Evolutionary conservation across 148 eudicot genomes (phyloP).

Genomic region (Gaultheria prostrata): DNA sequence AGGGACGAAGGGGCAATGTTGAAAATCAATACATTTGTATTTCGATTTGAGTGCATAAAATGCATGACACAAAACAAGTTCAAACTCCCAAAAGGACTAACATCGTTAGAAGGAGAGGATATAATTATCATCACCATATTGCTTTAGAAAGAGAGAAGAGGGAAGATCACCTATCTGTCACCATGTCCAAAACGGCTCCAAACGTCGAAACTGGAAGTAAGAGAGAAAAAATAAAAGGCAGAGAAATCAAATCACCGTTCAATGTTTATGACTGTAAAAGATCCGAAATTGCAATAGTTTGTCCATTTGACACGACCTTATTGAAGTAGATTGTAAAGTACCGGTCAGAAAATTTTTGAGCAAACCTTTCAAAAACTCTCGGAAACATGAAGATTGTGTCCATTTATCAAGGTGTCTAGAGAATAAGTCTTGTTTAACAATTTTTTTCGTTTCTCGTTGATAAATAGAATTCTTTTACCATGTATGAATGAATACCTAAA

Average conservation of each 20-base stretch:
- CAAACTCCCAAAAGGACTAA: background rate
- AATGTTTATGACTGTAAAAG: background rate
- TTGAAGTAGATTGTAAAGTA: background rate
- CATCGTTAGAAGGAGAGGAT: background rate
- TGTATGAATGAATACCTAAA: background rate
- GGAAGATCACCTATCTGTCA: slow-evolving; percentile 68
- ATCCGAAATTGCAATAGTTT: background rate
- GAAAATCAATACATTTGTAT: background rate
- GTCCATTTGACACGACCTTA: background rate
- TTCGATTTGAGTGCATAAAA: background rate
- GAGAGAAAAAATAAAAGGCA: slow-evolving; percentile 12
- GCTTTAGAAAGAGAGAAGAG: background rate
- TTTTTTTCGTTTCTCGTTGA: background rate
- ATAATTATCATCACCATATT: background rate
- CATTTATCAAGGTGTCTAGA: background rate
- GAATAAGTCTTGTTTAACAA: background rate
- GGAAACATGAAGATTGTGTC: background rate
- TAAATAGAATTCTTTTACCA: background rate
- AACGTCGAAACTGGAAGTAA: slow-evolving; percentile 65
- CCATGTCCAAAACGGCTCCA: slow-evolving; percentile 97
- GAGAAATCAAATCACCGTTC: slow-evolving; percentile 9
- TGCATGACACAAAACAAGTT: background rate
- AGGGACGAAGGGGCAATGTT: background rate
- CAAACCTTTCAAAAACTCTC: slow-evolving; percentile 10
- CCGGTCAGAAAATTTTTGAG: background rate